Evolutionary conservation across 139 green algal genomes (phyloP), one percentile per base, ranked within the genome.

Genomic region (Micromonas commoda): DNA sequence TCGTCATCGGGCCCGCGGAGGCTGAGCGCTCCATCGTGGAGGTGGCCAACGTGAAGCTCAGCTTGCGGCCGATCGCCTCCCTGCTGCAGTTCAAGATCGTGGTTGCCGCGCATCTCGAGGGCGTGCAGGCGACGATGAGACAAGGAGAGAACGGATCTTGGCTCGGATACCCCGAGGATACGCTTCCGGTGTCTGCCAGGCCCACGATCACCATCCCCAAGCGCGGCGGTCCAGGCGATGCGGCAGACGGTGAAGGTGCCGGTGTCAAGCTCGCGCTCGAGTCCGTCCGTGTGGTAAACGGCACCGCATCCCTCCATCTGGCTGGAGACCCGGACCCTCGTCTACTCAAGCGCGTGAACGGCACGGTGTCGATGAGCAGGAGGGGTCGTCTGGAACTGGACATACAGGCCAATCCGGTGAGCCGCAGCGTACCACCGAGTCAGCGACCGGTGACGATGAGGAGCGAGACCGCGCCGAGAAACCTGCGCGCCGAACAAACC

Each of bases 91-190:
- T 85, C 24, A 79, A 86, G 32, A 51, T 90, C 1, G 86, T 93
- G 63, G 75, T 94, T 32, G 54, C 76, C 0, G 31, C 87, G n/a
- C 64, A 81, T 20, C 57, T 80, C 9, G 64, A 79, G 29, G 68
- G 64, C 21, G 79, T 85, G 0, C 32, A 83, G 33, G 85, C 88
- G 45, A 52, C 73, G 0, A 33, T 39, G 61, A n/a, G 78, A 64
- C 82, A 87, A 76, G 77, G 86, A 6, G 65, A 82, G 66, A 78
- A 78, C 29, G 28, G 39, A 64, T 88, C 80, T 61, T 97, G 92
- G 91, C 86, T 93, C 71, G 92, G 92, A 9, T 97, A 89, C 80
- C 92, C 92, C 0, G 86, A 93, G 1, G 92, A 97, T 85, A 85
- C 83, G 2, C 26, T 39, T 9, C 73, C 76, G 0, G 81, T 84